Evolutionary conservation across 2,329 filamentous ascomycete genomes (phyloP), one percentile per base, ranked within the genome.

Genomic region (Cadophora luteo-olivacea): DNA sequence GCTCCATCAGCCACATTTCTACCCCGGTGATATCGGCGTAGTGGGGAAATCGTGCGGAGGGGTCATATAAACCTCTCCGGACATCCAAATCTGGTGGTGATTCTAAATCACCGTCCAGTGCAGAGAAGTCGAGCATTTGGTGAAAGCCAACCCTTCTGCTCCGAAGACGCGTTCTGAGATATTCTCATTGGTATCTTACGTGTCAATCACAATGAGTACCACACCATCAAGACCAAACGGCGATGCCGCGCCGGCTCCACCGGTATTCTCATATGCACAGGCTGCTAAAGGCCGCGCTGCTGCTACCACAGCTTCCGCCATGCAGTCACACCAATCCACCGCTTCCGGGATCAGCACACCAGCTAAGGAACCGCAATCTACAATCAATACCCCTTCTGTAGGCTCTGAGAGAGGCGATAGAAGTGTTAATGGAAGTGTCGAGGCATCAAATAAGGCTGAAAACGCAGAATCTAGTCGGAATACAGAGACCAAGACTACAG

Each of bases 231-330:
- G 77, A 73, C 72, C 77, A 24, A 68, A 73, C 48, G 75, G 76
- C 77, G 77, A 82, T 61, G 71, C 70, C 64, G 61, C 71, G 60
- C 68, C 75, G 61, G 72, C 72, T 63, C 77, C 87, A 71, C 84
- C 88, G 70, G 84, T 88, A 41, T 97, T 97, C 79, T 97, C 95
- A 69, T 98, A 98, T 81, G 95, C 95, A 76, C 94, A 97, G 86
- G 95, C 95, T 78, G 95, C 95, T 69, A 96, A 96, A 81, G 93
- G 94, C 77, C 87, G 91, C 76, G 69, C 72, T 67, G 51, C 74
- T 51, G 54, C 73, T 45, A 72, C 73, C 24, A 71, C 73, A 61
- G 68, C 72, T 36, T 74, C 74, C 24, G 68, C 72, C 29, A 70
- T 72, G 58, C 74, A 75, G 36, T 75, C 74, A 64, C 75, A 73